These are phyloP conservation scores for Cyphellophora attinorum DNA, from an alignment of 2,329 filamentous ascomycete species.

Conservation along the genomic window DNA sequence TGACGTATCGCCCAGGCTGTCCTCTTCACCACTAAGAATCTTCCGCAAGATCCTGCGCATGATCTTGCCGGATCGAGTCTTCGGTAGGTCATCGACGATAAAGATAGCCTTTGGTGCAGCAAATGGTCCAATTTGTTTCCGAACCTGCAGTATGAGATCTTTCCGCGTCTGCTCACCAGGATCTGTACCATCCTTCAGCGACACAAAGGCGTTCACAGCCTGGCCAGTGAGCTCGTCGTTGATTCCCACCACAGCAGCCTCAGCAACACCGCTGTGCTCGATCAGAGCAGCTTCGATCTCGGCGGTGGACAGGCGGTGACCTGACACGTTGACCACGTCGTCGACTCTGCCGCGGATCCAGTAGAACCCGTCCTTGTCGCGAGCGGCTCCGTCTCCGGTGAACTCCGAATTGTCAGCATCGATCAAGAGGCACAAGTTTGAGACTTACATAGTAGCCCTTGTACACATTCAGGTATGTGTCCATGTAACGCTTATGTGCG, in stretches of 20 bases:
- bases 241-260: slow-evolving; percentile 91
- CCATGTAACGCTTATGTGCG: slow-evolving; percentile 96
- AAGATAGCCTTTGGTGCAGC: slow-evolving; percentile 90
- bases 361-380: slow-evolving; percentile 98
- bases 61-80: slow-evolving; percentile 97
- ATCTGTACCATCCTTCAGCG: slow-evolving; percentile 78
- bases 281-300: slow-evolving; percentile 96
- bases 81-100: slow-evolving; percentile 86
- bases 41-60: slow-evolving; percentile 96
- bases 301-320: slow-evolving; percentile 89
- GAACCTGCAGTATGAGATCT: slow-evolving; percentile 86
- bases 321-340: slow-evolving; percentile 96
- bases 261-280: slow-evolving; percentile 80
- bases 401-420: slow-evolving; percentile 27
- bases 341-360: slow-evolving; percentile 99
- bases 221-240: slow-evolving; percentile 91
- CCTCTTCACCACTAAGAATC: slow-evolving; percentile 94
- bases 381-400: slow-evolving; percentile 72
- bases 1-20: slow-evolving; percentile 85
- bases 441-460: slow-evolving; percentile 86
- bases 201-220: slow-evolving; percentile 92
- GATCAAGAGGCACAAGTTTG: background rate
- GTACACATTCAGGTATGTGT: slow-evolving; percentile 96
- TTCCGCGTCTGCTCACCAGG: slow-evolving; percentile 73
- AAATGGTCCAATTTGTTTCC: slow-evolving; percentile 95